Evolutionary conservation across 2,329 filamentous ascomycete genomes (phyloP), one percentile per base, ranked within the genome.

Genomic region (Colletotrichum falcatum): DNA sequence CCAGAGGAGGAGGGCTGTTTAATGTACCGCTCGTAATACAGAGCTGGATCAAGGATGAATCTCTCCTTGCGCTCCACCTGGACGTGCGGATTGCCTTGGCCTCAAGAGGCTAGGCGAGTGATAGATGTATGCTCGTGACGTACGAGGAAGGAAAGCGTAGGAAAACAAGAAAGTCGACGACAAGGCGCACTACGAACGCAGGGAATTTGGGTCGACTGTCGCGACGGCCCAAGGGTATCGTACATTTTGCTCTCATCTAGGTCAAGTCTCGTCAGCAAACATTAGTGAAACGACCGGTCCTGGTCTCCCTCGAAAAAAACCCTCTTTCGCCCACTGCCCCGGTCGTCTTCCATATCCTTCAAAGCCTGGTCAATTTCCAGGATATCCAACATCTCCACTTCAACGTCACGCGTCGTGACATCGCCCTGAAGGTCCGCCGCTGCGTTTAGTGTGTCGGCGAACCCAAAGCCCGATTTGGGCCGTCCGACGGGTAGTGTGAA

Each of bases 61-160:
- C 89, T 91, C 88, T 88, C 89, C 89, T 91, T 91, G 89, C 88
- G 88, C 89, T 91, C 89, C 89, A 91, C 89, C 89, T 89, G 86
- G 88, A 88, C 89, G 88, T 89, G 89, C 89, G 89, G 88, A 88
- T 61, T 63, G 62, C 30, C 61, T 71, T 65, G 59, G 49, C 55
- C 46, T 49, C 4, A 35, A n/a, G 30, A 54, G 35, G 59, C 42
- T 11, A 46, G 65, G 65, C 55, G 53, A n/a, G 44, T 55, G 35
- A 33, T 37, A 18, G 7, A 44, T 48, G 14, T 20, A n/a, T 53
- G 7, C 20, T 42, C 62, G 53, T 51, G n/a, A 6, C 44, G 8
- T 54, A 63, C 66, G 9, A 59, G 69, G 61, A 58, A 54, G 18
- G n/a, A 53, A 48, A 55, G 51, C 35, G 44, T 54, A 59, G 39